Percentiles rank a stretch among this genome's conserved stretches.
These are phyloP conservation scores for Craterostigma plantagineum DNA, from an alignment of 257 asterid genomes.

Conservation along the genomic window DNA sequence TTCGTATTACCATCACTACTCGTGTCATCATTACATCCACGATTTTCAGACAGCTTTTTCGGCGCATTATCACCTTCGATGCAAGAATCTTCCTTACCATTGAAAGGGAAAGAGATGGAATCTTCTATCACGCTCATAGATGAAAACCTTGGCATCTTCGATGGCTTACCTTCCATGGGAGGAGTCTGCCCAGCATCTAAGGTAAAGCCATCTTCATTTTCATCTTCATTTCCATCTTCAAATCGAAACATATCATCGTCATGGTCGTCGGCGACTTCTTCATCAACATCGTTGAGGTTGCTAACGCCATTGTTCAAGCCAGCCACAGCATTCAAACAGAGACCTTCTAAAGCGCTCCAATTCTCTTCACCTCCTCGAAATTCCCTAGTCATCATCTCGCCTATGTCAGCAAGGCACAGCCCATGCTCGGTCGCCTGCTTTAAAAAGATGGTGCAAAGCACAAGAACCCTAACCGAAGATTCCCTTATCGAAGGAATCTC, in stretches of 20 bases:
- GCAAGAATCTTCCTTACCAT: slow-evolving; percentile 4
- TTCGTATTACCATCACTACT: slow-evolving; percentile 10
- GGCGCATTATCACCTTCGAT: neutral
- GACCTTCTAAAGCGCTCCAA: slow-evolving; percentile 50
- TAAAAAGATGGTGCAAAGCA: slow-evolving; percentile 63
- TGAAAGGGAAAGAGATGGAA: slow-evolving; percentile 5
- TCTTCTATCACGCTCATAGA: slow-evolving; percentile 20
- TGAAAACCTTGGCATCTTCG: slow-evolving; percentile 31
- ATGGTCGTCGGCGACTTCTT: no score
- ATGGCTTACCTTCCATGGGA: slow-evolving; percentile 23
- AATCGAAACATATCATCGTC: slow-evolving; percentile 27
- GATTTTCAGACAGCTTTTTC: no score
- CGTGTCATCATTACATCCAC: no score
- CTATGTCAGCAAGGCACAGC: slow-evolving; percentile 73
- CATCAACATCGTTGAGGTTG: slow-evolving; percentile 5
- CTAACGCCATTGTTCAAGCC: slow-evolving; percentile 13
- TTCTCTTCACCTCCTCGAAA: slow-evolving; percentile 46
- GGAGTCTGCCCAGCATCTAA: slow-evolving; percentile 9
- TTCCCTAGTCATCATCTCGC: slow-evolving; percentile 80
- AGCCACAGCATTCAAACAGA: slow-evolving; percentile 48
- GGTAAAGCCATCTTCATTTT: slow-evolving; percentile 3
- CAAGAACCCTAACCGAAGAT: slow-evolving; percentile 62
- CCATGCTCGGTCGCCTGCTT: slow-evolving; percentile 51
- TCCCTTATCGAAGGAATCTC: slow-evolving; percentile 61
- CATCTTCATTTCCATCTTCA: slow-evolving; percentile 18